Evolutionary conservation across 176 grass and related monocot genomes (phyloP), one percentile per base, ranked within the genome.

Genomic region (barley (Hordeum vulgare)): DNA sequence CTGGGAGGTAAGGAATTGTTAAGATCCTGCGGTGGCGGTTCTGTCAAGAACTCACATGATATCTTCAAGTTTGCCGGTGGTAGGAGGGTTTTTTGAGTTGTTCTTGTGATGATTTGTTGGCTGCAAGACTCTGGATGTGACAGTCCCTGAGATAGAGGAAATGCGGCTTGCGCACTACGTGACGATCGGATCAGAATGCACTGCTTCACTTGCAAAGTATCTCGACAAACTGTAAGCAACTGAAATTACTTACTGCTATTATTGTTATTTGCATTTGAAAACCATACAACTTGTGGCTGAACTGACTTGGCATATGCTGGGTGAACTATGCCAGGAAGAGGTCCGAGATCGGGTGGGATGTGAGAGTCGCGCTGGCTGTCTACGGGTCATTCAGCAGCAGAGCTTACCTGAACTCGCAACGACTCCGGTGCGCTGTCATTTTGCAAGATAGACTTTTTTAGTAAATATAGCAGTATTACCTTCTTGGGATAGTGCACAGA

Each of bases 151-250:
- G 88, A 91, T 99, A n/a, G 93, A 96, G 81, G 93, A 99, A 81
- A 99, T 99, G 97, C 85, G 97, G 11, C 86, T 99, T 11, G 97
- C 93, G 40, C 93, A 99, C 79, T 96, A 99, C 63, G 81, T 96
- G 6, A 99, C 93, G 3, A 99, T 99, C 75, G 97, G 93, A 15
- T 96, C 93, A 2, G 97, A 99, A 63, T 96, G 91, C 84, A 89
- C 86, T 26, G 76, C 97, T 21, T 99, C 97, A 5, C 89, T 99
- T 35, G 86, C 91, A 35, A 94, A 88, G 27, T 87, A 96, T 89
- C 89, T 99, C 36, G 88, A 85, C 58, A 94, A 94, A 39, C 78
- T 90, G 97, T 99, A 90, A 93, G 80, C 7, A 62, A 14, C 14
- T 53, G 3, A 31, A 21, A 20, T 27, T 54, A 74, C 26, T 39